phyloP scores from a whole-genome alignment of 768 basidiomycete species.

The Paxillus rubicundulus region DNA sequence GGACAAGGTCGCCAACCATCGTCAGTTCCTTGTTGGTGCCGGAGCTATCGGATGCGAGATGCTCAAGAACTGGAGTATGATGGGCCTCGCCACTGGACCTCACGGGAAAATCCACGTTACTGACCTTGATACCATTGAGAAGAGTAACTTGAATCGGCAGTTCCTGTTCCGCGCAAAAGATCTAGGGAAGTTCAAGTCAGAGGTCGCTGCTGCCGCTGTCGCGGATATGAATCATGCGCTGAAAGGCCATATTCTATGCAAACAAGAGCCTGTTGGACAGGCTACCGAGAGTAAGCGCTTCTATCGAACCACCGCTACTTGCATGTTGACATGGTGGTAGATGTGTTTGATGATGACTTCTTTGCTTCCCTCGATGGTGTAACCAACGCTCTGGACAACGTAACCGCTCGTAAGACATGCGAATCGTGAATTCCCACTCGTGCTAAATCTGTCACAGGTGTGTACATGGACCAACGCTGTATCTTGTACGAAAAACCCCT shows the following conservation, averaged over 20 bases:
- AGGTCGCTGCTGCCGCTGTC: conserved; percentile 88
- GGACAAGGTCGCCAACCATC: conserved; percentile 81
- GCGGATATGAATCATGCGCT: conserved; percentile 95
- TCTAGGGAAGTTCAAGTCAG: conserved; percentile 94
- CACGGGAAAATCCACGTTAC: conserved; percentile 88
- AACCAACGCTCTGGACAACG: conserved; percentile 96
- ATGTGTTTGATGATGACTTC: conserved; percentile 84
- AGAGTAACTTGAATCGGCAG: conserved; percentile 96
- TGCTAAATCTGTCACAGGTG: conserved; percentile 46
- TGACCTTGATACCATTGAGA: conserved; percentile 98
- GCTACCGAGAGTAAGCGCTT: conserved; percentile 80
- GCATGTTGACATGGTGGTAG: conserved; percentile 40
- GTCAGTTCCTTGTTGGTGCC: conserved; percentile 97
- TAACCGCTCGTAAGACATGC: conserved; percentile 77
- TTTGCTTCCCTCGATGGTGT: conserved; percentile 88
- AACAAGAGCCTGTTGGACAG: conserved; percentile 91
- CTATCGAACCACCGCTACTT: neutral
- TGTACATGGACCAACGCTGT: conserved; percentile 98
- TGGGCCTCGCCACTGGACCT: conserved; percentile 83
- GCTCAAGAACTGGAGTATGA: conserved; percentile 99
- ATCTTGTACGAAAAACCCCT: conserved; percentile 95
- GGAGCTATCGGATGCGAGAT: conserved; percentile 99
- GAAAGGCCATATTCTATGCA: conserved; percentile 77
- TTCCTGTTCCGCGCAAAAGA: conserved; percentile 98
- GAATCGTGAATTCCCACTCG: neutral